Conservation (phyloP, 2,329 filamentous ascomycete species). For the Hypoxylon sp. region DNA sequence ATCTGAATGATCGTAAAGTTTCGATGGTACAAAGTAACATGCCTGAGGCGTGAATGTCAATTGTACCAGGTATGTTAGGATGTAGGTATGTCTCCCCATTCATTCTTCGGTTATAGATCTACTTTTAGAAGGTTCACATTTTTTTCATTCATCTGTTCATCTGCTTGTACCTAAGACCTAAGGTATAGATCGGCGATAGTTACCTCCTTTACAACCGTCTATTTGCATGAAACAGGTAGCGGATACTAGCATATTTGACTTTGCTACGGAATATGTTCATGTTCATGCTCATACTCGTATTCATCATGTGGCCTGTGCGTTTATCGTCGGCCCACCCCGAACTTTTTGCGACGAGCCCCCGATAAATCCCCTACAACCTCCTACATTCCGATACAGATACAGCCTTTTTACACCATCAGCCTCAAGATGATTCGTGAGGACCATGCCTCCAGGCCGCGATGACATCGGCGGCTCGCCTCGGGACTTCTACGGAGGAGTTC, state of each 20-base stretch:
- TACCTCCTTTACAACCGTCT: too few species aligned
- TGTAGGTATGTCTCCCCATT: too few species aligned
- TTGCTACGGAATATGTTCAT: not conserved
- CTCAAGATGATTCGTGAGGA: conserved; percentile 47
- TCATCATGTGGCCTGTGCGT: not conserved
- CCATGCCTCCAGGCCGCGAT: conserved; percentile 50
- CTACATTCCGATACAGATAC: conserved; percentile 1
- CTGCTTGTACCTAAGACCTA: too few species aligned
- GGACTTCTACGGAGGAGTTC: conserved; percentile 53
- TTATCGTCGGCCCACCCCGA: not conserved
- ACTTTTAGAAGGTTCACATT: too few species aligned
- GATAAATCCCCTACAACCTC: conserved; percentile 3
- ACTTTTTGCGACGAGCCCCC: conserved; percentile 16
- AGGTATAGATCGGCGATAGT: too few species aligned
- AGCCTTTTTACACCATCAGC: conserved; percentile 15
- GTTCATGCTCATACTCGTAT: not conserved
- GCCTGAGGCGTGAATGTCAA: not conserved
- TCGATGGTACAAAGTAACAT: not conserved
- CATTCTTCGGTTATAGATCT: too few species aligned
- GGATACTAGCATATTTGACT: not conserved
- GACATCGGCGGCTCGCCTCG: conserved; percentile 41
- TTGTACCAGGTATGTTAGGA: not conserved
- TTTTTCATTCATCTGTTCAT: too few species aligned
- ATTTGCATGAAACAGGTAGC: not conserved
- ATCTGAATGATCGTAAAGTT: conserved; percentile 7